phyloP scores from a whole-genome alignment of 1,284 basidiomycete species.

The Microbotryum silenes-acaulis region DNA sequence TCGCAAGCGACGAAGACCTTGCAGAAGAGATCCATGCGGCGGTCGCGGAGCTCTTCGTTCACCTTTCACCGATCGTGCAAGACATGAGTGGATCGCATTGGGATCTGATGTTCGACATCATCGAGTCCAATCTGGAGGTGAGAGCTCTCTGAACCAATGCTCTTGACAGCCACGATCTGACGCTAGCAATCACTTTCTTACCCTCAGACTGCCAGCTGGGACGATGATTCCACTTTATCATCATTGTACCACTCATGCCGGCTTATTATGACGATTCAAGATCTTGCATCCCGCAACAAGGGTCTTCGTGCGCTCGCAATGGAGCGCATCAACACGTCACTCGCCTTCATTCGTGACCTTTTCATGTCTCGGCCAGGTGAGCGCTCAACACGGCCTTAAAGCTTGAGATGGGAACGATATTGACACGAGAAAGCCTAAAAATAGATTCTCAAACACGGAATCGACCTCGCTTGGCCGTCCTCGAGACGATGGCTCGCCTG shows the following conservation, averaged over 20 bases:
- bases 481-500: slow-evolving; percentile 25
- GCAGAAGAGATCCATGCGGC: slow-evolving; percentile 67
- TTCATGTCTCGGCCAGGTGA: slow-evolving; percentile 51
- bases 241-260: slow-evolving; percentile 61
- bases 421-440: not conserved
- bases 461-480: slow-evolving; percentile 13
- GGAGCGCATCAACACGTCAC: slow-evolving; percentile 50
- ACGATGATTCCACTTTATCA: slow-evolving; percentile 54
- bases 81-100: slow-evolving; percentile 80
- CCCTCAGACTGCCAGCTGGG: slow-evolving; percentile 54
- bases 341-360: slow-evolving; percentile 55
- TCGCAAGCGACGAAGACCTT: slow-evolving; percentile 57
- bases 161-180: not conserved
- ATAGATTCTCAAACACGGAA: slow-evolving; percentile 9
- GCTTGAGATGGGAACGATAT: not conserved
- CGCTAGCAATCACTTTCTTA: not conserved
- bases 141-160: slow-evolving; percentile 25
- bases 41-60: slow-evolving; percentile 64
- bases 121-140: slow-evolving; percentile 83
- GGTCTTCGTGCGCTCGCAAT: slow-evolving; percentile 62
- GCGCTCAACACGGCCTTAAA: slow-evolving; percentile 28
- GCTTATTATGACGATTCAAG: slow-evolving; percentile 61
- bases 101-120: slow-evolving; percentile 82
- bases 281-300: slow-evolving; percentile 65
- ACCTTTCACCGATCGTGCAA: slow-evolving; percentile 81